Evolutionary conservation across 116 monocot species (phyloP).

Genomic region (Thalassia testudinum): DNA sequence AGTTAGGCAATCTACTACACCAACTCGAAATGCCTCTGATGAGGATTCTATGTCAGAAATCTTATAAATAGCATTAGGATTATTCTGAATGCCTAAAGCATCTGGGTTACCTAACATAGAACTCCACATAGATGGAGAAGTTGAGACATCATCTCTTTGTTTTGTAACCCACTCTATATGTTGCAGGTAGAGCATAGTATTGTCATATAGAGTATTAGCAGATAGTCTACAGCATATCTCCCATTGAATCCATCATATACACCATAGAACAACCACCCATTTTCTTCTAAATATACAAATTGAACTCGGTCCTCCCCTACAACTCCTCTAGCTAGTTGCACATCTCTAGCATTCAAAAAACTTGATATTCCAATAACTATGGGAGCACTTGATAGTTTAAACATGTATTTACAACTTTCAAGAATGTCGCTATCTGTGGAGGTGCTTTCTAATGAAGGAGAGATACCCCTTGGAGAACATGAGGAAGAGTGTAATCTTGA

Average conservation of each 20-base stretch:
- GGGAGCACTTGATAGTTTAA: constrained; percentile 28
- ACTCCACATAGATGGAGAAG: not conserved
- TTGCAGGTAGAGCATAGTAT: constrained; percentile 29
- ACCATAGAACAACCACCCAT: constrained; percentile 79
- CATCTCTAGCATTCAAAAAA: constrained; percentile 53
- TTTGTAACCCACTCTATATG: constrained; percentile 25
- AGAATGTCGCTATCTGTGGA: constrained; percentile 21
- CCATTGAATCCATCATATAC: constrained; percentile 94
- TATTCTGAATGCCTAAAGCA: not conserved
- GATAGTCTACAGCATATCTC: constrained; percentile 73
- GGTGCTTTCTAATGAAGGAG: constrained; percentile 17
- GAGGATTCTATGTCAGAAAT: constrained; percentile 4
- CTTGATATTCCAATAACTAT: constrained; percentile 27
- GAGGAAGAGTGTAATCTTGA: constrained; percentile 27
- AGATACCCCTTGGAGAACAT: constrained; percentile 25
- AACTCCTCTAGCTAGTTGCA: constrained; percentile 73
- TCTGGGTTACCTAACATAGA: not conserved
- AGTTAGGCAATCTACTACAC: constrained; percentile 42
- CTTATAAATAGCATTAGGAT: not conserved
- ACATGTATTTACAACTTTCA: constrained; percentile 15
- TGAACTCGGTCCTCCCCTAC: constrained; percentile 91
- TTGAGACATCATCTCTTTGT: constrained; percentile 5
- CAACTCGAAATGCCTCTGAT: constrained; percentile 23
- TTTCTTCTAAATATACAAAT: constrained; percentile 72
- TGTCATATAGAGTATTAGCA: constrained; percentile 75